phyloP scores from a whole-genome alignment of 2,329 filamentous ascomycete genomes.

The Epichloe glyceriae region DNA sequence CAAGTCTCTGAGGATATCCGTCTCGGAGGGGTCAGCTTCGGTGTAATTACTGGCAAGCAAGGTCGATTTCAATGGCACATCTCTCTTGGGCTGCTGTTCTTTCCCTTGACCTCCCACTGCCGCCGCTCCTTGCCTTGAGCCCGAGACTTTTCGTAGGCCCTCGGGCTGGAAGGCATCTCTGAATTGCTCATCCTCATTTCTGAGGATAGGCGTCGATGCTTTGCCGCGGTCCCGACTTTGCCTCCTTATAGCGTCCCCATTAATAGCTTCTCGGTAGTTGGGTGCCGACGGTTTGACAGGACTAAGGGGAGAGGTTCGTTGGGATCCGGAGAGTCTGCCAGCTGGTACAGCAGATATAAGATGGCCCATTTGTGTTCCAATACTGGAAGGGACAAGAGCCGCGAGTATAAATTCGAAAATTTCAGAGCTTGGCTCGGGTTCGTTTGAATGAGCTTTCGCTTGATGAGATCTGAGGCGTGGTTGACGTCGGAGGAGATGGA shows the following conservation, averaged over 20 bases:
- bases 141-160: slow-evolving; percentile 33
- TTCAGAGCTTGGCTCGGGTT: slow-evolving; percentile 67
- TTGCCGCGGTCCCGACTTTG: slow-evolving; percentile 26
- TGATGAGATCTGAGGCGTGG: slow-evolving; percentile 86
- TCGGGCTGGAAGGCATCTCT: slow-evolving; percentile 42
- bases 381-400: slow-evolving; percentile 80
- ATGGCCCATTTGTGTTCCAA: slow-evolving; percentile 96
- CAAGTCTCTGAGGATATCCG: slow-evolving; percentile 60
- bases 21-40: slow-evolving; percentile 49
- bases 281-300: slow-evolving; percentile 27
- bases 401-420: slow-evolving; percentile 83
- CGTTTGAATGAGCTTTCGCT: slow-evolving; percentile 69
- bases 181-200: slow-evolving; percentile 34
- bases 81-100: slow-evolving; percentile 25
- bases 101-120: slow-evolving; percentile 12
- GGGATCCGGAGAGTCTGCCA: slow-evolving; percentile 55
- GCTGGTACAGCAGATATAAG: slow-evolving; percentile 74
- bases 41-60: slow-evolving; percentile 43
- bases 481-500: slow-evolving; percentile 61
- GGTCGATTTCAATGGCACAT: slow-evolving; percentile 44
- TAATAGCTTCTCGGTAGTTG: slow-evolving; percentile 25
- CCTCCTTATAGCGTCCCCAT: slow-evolving; percentile 22
- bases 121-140: slow-evolving; percentile 23
- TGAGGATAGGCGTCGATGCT: slow-evolving; percentile 22
- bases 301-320: slow-evolving; percentile 34